These are phyloP conservation scores for Collybiopsis luxurians DNA, from an alignment of 768 basidiomycete species.

Conservation along the genomic window DNA sequence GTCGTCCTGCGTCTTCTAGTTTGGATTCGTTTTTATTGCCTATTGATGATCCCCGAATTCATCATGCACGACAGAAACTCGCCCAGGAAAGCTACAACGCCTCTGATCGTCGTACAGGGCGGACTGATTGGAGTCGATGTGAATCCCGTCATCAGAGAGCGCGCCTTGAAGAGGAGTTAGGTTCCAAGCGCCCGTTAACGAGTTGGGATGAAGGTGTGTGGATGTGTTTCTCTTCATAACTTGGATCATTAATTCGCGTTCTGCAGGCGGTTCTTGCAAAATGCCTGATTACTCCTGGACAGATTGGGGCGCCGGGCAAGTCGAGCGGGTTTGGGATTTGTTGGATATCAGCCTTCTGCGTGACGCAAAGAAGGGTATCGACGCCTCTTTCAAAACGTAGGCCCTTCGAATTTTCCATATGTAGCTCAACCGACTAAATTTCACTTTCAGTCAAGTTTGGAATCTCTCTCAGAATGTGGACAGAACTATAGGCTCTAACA, in stretches of 20 bases:
- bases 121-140: constrained; percentile 89
- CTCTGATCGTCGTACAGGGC: constrained; percentile 65
- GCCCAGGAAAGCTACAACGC: constrained; percentile 65
- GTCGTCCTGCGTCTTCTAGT: constrained; percentile 84
- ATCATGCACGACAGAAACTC: constrained; percentile 83
- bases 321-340: constrained; percentile 93
- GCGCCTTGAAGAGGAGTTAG: constrained; percentile 78
- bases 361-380: constrained; percentile 74
- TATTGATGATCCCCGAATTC: constrained; percentile 88
- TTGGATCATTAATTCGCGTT: constrained; percentile 6
- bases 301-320: constrained; percentile 91
- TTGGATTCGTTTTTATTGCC: constrained; percentile 91
- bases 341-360: constrained; percentile 90
- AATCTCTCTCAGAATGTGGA: constrained; percentile 97
- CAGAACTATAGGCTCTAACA: constrained; percentile 77
- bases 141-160: constrained; percentile 90
- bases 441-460: constrained; percentile 72
- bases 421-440: constrained; percentile 10
- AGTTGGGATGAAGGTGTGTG: constrained; percentile 86
- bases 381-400: constrained; percentile 88
- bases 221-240: neutral
- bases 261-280: constrained; percentile 74
- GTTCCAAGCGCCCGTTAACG: constrained; percentile 81
- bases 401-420: constrained; percentile 20
- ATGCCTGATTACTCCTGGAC: constrained; percentile 89